Evolutionary conservation across 768 basidiomycete species (phyloP).

Genomic region (Auriscalpium vulgare): DNA sequence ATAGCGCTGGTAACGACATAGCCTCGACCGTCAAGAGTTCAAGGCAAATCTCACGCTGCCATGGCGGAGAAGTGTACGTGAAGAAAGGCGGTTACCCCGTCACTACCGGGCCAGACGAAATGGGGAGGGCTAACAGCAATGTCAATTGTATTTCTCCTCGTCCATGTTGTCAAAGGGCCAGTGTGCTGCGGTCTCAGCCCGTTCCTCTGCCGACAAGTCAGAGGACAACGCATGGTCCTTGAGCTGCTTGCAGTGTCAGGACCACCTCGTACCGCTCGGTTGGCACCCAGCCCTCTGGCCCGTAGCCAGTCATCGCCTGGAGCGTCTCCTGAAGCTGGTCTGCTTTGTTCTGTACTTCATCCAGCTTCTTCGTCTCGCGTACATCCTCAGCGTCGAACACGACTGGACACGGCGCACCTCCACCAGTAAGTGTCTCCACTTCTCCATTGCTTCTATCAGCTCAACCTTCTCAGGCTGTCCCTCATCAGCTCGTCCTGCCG

Average conservation of each 20-base stretch:
- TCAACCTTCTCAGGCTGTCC: constrained; percentile 26
- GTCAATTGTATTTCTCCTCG: constrained; percentile 38
- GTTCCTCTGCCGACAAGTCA: constrained; percentile 24
- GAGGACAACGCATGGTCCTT: constrained; percentile 28
- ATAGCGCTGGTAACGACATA: too few species aligned
- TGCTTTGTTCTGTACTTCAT: constrained; percentile 22
- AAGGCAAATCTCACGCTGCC: too few species aligned
- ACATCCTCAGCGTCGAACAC: constrained; percentile 39
- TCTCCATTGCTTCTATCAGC: constrained; percentile 36
- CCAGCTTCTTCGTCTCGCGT: constrained; percentile 32
- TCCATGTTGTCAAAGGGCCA: constrained; percentile 45
- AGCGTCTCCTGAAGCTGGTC: constrained; percentile 24
- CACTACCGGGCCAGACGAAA: too few species aligned
- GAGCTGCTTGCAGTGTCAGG: constrained; percentile 24
- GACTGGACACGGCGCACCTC: constrained; percentile 35
- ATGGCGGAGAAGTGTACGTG: too few species aligned
- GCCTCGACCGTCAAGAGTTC: too few species aligned
- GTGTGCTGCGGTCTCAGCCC: constrained; percentile 29
- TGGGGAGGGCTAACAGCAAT: too few species aligned
- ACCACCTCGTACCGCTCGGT: constrained; percentile 33
- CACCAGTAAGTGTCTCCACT: constrained; percentile 33
- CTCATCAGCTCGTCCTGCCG: too few species aligned
- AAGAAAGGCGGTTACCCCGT: not conserved
- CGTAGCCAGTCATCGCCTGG: not conserved
- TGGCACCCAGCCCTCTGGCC: constrained; percentile 36